Base-by-base conservation (phyloP, 768 basidiomycete genomes). In the Lentinus brumalis region DNA sequence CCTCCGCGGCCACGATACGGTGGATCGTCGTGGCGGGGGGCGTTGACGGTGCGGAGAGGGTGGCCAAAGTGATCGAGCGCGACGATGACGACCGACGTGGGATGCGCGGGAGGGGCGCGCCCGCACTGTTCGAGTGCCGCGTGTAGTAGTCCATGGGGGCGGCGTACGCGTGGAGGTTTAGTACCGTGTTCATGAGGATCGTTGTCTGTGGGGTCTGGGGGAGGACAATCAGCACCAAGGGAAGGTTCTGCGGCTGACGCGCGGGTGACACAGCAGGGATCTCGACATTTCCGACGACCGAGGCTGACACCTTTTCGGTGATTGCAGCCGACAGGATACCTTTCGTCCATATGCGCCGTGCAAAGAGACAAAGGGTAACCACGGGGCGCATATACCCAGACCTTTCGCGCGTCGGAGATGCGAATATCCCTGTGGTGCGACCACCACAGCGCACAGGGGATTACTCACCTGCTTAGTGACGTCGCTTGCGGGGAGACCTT, bases 61-160 rank as follows among this genome's bases (percentile, higher is more conserved):
- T 47, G 50, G 65, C 64, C 67, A 65, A 63, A 63, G 49, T 4
- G 56, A 57, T 8, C 21, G 57, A 31, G 39, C 62, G 47, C 21
- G 60, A 38, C 69, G 72, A 31, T 49, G 66, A 53, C 73, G 71
- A 71, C 50, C 87, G 77, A 55, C 86, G 82, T 40, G 89, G 86
- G 54, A 89, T 78, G 53, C 82, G 76, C 15, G 88, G 87, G n/a
- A 89, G 81, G 56, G 87, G 81, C 8, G 76, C 76, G 2, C 83
- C 80, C 35, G 88, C 85, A 32, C 78, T 73, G 71, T 86, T 89
- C 44, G 83, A 75, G 59, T 71, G 66, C 57, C 69, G 68, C 44
- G 68, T 67, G 67, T 64, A 67, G 67, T 56, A 60, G 45, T 66
- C 61, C 62, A 72, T 64, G 50, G 42, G 60, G 60, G 60, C 42